Percentiles rank a stretch among this genome's conserved stretches.
Evolutionary conservation across 2,329 filamentous ascomycete genomes (phyloP).

Genomic region (Stachybotrys chlorohalonatus): DNA sequence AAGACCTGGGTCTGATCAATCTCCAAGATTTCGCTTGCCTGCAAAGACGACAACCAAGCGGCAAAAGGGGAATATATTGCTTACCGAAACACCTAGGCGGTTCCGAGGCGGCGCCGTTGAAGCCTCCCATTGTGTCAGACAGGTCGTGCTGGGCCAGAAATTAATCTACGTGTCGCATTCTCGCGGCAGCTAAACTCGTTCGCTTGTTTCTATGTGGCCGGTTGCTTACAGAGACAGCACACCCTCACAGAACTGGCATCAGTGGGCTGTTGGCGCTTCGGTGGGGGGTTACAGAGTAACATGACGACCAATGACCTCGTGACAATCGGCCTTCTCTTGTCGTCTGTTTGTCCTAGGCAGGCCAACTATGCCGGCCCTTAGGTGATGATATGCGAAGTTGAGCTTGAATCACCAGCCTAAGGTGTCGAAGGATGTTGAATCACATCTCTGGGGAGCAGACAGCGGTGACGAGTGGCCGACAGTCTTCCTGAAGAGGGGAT

Average conservation of each 20-base stretch:
- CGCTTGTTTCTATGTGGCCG: neutral
- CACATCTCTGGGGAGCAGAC: neutral
- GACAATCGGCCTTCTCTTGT: neutral
- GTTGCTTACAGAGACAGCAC: neutral
- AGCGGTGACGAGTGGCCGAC: neutral
- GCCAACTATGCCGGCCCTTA: neutral
- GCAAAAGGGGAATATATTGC: too few relatives aligned
- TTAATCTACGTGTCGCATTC: neutral
- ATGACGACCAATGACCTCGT: neutral
- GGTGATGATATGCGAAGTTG: neutral
- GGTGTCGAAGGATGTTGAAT: neutral
- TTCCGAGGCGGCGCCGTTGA: too few relatives aligned
- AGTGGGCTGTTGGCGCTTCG: neutral
- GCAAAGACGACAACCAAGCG: too few relatives aligned
- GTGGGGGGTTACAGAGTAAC: neutral
- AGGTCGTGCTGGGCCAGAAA: neutral
- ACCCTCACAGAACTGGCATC: neutral
- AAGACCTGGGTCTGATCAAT: too few relatives aligned
- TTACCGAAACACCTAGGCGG: too few relatives aligned
- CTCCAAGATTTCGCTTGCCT: too few relatives aligned
- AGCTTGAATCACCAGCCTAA: neutral
- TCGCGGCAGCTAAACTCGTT: neutral
- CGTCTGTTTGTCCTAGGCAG: neutral
- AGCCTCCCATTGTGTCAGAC: too few relatives aligned
- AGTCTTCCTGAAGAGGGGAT: neutral